Evolutionary conservation across 2,329 filamentous ascomycete species (phyloP).

Genomic region (Huntiella bhutanensis): DNA sequence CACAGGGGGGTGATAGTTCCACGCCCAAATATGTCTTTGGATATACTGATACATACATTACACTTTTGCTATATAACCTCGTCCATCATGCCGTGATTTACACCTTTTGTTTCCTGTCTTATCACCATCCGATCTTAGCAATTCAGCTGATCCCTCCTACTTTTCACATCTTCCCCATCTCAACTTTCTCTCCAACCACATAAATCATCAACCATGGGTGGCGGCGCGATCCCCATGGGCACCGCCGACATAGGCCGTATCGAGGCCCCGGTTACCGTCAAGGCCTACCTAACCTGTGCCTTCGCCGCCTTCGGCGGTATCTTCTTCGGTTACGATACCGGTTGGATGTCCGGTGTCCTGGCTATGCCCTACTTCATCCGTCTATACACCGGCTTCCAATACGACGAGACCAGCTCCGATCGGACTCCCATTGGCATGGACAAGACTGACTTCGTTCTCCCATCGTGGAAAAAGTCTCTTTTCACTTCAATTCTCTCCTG

Average conservation of each 20-base stretch:
- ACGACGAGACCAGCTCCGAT: constrained; percentile 23
- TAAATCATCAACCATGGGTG: constrained; percentile 5
- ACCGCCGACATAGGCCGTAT: constrained; percentile 37
- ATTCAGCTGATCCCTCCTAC: too few species aligned
- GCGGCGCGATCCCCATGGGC: constrained; percentile 10
- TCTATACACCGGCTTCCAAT: constrained; percentile 19
- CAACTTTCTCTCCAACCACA: background rate
- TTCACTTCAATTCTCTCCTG: constrained; percentile 61
- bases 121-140: too few species aligned
- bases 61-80: too few species aligned
- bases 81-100: too few species aligned
- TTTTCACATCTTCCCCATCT: background rate
- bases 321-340: constrained; percentile 64
- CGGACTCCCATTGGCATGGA: constrained; percentile 21
- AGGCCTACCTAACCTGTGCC: constrained; percentile 50
- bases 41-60: too few species aligned
- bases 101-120: too few species aligned
- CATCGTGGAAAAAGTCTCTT: constrained; percentile 27
- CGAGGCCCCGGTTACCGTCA: constrained; percentile 49
- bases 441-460: constrained; percentile 14
- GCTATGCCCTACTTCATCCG: constrained; percentile 32
- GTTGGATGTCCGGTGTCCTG: constrained; percentile 51
- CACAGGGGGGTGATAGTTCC: too few species aligned
- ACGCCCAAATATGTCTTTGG: too few species aligned
- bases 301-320: constrained; percentile 56